Percentiles rank a stretch among this genome's conserved stretches.
Conservation (phyloP, 2,329 filamentous ascomycete genomes). For the Harringtonia lauricola region DNA sequence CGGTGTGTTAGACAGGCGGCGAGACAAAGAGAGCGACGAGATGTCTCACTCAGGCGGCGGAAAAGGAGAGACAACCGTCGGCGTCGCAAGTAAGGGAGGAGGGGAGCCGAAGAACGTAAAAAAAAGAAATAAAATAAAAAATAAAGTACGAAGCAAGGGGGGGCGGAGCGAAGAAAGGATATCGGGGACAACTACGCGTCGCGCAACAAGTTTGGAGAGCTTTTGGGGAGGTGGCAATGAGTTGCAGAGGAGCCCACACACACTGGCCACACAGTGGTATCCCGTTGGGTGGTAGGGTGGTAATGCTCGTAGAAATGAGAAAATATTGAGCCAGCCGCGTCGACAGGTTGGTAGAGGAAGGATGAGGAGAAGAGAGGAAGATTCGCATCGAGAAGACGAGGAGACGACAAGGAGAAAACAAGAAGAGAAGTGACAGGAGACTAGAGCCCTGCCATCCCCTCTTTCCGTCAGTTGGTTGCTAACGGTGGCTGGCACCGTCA, state of each 20-base stretch:
- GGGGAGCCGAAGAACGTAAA: neutral
- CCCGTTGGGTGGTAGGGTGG: neutral
- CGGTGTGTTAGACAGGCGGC: neutral
- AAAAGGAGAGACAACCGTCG: neutral
- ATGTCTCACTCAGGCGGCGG: too few relatives aligned
- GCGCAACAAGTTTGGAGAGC: neutral
- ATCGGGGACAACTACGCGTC: neutral
- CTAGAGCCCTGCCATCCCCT: too few relatives aligned
- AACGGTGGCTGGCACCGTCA: too few relatives aligned
- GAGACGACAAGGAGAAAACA: too few relatives aligned
- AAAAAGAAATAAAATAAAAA: constrained; percentile 1
- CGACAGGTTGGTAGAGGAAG: constrained; percentile 1
- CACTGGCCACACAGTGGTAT: neutral
- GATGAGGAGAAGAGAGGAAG: too few relatives aligned
- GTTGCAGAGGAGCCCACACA: neutral
- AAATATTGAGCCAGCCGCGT: constrained; percentile 2
- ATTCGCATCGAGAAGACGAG: too few relatives aligned
- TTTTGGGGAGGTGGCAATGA: neutral
- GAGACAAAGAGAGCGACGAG: neutral
- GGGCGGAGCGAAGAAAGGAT: neutral
- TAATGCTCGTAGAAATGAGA: neutral
- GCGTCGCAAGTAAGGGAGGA: neutral
- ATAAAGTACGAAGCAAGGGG: neutral
- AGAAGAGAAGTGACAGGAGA: too few relatives aligned
- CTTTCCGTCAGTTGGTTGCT: too few relatives aligned